Conservation (phyloP, 2,329 filamentous ascomycete species). For the Pseudogymnoascus sp. region DNA sequence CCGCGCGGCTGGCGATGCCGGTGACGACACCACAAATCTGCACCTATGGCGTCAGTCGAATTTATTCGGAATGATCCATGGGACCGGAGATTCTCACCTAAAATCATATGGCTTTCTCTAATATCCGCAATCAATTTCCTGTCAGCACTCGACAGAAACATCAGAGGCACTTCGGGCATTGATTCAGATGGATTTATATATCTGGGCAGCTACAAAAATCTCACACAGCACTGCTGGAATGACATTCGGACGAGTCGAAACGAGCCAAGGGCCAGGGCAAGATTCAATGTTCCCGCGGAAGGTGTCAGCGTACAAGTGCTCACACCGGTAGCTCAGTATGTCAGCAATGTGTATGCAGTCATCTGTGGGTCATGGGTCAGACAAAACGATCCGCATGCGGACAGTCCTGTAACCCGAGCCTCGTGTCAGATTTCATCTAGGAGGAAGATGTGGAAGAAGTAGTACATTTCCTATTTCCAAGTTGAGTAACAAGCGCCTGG, state of each 20-base stretch:
- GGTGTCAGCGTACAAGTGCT: background rate
- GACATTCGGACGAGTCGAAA: background rate
- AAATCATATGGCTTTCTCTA: too few relatives aligned
- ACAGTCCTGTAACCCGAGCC: background rate
- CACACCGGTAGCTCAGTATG: background rate
- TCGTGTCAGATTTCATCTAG: background rate
- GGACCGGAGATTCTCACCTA: too few relatives aligned
- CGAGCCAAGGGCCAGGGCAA: background rate
- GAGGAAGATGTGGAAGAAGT: background rate
- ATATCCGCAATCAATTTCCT: too few relatives aligned
- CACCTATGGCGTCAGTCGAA: too few relatives aligned
- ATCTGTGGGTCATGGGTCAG: background rate
- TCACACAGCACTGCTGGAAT: background rate
- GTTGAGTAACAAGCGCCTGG: background rate
- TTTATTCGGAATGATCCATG: too few relatives aligned
- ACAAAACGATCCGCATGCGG: background rate
- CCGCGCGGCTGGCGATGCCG: too few relatives aligned
- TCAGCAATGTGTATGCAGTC: background rate
- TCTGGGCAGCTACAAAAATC: background rate
- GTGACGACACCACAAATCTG: too few relatives aligned
- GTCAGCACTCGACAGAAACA: too few relatives aligned
- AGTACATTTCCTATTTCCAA: background rate
- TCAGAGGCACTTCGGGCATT: background rate
- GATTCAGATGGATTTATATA: background rate
- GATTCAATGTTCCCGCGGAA: background rate